Conservation (phyloP, 2,329 filamentous ascomycete genomes). For the Fusarium coffeatum region DNA sequence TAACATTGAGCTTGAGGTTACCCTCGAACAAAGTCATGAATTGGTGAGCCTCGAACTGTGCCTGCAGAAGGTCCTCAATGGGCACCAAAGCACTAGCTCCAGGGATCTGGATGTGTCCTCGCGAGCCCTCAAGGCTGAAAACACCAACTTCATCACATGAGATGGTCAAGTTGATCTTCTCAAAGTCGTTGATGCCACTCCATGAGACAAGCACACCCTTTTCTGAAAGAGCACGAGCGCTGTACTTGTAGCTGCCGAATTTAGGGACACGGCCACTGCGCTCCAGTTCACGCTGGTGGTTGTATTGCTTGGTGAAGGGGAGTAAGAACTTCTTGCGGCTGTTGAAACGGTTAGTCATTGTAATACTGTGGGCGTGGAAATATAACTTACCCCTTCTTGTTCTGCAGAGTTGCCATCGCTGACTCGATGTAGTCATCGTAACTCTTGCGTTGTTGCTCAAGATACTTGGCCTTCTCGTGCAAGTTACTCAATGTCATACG, state of each 20-base stretch:
- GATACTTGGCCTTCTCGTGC: conserved; percentile 87
- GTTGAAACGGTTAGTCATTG: conserved; percentile 37
- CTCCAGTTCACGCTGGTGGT: conserved; percentile 95
- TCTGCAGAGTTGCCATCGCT: conserved; percentile 96
- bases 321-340: conserved; percentile 92
- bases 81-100: conserved; percentile 89
- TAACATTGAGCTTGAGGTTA: conserved; percentile 89
- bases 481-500: conserved; percentile 79
- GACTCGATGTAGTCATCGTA: conserved; percentile 99
- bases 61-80: conserved; percentile 93
- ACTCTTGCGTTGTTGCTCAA: conserved; percentile 94
- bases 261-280: conserved; percentile 93
- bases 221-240: conserved; percentile 85
- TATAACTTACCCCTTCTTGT: conserved; percentile 82
- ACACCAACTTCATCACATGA: conserved; percentile 93
- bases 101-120: conserved; percentile 94
- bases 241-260: conserved; percentile 98
- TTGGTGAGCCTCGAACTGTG: conserved; percentile 96
- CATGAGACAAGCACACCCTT: conserved; percentile 96
- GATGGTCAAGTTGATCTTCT: conserved; percentile 94
- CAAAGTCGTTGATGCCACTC: conserved; percentile 82
- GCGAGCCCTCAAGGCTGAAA: conserved; percentile 90
- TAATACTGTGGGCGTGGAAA: background rate
- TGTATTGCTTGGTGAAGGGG: conserved; percentile 98
- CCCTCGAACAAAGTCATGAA: conserved; percentile 96